Conservation (phyloP, 2,329 filamentous ascomycete species). For the Aspergillus intermedius region DNA sequence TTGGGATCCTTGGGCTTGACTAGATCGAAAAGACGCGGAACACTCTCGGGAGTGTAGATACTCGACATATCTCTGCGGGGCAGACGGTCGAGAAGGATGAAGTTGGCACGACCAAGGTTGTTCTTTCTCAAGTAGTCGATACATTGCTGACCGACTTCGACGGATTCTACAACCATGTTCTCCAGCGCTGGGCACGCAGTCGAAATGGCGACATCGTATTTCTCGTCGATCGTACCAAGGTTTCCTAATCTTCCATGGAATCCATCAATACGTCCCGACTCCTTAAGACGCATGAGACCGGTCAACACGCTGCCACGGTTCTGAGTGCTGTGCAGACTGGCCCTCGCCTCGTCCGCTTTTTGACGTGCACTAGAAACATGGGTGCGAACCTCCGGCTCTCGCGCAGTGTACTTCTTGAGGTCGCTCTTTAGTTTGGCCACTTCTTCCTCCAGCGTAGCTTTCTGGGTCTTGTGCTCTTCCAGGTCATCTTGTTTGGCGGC, state of each 20-base stretch:
- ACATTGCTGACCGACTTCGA: conserved; percentile 94
- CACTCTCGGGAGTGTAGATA: conserved; percentile 85
- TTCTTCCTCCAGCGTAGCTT: conserved; percentile 66
- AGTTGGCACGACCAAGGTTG: conserved; percentile 91
- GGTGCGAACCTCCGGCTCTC: conserved; percentile 74
- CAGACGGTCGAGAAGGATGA: conserved; percentile 89
- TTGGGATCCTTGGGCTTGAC: conserved; percentile 81
- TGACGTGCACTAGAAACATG: conserved; percentile 85
- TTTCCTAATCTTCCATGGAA: conserved; percentile 95
- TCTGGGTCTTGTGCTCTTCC: conserved; percentile 67
- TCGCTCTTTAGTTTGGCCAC: conserved; percentile 64
- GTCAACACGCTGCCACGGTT: conserved; percentile 88
- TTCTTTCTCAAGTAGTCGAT: conserved; percentile 98
- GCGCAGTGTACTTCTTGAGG: conserved; percentile 62
- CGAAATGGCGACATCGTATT: conserved; percentile 96
- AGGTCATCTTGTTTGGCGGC: conserved; percentile 66
- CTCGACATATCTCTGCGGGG: conserved; percentile 68
- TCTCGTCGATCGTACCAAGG: conserved; percentile 83
- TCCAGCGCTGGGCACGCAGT: conserved; percentile 88
- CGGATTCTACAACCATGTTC: conserved; percentile 94
- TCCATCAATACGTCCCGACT: conserved; percentile 92
- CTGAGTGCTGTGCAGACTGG: conserved; percentile 81
- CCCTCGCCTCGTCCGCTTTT: conserved; percentile 91
- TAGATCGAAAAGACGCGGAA: conserved; percentile 86
- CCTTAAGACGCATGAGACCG: conserved; percentile 87